Percentiles rank a stretch among this genome's conserved stretches.
These are phyloP conservation scores for Firmiana major DNA, from an alignment of 345 rosid species.

Conservation along the genomic window DNA sequence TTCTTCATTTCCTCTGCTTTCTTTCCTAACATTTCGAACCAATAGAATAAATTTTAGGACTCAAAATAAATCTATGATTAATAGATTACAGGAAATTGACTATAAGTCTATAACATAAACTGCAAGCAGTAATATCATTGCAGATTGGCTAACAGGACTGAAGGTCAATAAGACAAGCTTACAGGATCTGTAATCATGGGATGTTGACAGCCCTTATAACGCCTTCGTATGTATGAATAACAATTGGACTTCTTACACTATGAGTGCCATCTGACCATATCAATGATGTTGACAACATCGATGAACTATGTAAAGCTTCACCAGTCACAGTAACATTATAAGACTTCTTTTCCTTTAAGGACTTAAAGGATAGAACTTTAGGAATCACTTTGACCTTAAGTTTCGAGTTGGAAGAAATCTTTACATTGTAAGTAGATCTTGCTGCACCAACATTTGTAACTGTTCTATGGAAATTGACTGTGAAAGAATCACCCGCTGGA, in stretches of 20 bases:
- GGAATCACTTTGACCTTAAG: conserved; percentile 14
- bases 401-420: not conserved
- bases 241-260: conserved; percentile 22
- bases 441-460: conserved; percentile 25
- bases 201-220: not conserved
- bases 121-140: not conserved
- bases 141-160: not conserved
- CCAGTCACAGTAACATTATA: conserved; percentile 15
- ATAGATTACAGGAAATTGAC: not conserved
- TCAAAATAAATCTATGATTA: not conserved
- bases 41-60: not conserved
- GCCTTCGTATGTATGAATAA: not conserved
- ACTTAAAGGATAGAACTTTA: conserved; percentile 10
- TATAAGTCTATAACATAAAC: not conserved
- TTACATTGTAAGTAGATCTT: conserved; percentile 6
- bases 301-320: not conserved
- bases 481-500: not conserved
- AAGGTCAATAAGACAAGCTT: not conserved
- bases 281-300: not conserved
- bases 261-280: conserved; percentile 21
- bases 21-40: too few species aligned
- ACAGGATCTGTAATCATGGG: not conserved
- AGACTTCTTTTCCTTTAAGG: conserved; percentile 17
- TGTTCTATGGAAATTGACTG: conserved; percentile 10
- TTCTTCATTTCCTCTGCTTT: too few species aligned